These are phyloP conservation scores for Coemansia sp. DNA, from an alignment of 192 early-diverging fungal species.

Conservation along the genomic window DNA sequence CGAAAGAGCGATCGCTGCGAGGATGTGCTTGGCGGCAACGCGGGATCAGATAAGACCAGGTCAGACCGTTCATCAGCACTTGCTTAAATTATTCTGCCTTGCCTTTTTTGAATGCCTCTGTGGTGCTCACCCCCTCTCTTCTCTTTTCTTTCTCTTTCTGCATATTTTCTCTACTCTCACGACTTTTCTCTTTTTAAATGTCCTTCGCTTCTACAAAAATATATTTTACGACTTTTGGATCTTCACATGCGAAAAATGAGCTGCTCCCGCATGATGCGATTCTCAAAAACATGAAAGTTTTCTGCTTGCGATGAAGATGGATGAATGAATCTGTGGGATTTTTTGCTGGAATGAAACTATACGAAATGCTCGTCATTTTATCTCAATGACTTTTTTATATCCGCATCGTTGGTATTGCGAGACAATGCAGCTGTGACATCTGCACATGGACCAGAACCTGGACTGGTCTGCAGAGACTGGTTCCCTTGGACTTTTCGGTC, in stretches of 20 bases:
- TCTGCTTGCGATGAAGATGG: too few species aligned
- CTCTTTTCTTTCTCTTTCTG: not conserved
- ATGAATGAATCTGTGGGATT: too few species aligned
- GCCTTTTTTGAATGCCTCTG: too few species aligned
- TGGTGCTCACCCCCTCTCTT: not conserved
- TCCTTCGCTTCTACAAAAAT: too few species aligned
- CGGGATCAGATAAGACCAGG: too few species aligned
- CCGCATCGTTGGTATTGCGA: slow-evolving; percentile 16
- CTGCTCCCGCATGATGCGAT: too few species aligned
- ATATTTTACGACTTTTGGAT: too few species aligned
- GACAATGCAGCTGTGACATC: slow-evolving; percentile 46
- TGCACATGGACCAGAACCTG: slow-evolving; percentile 44
- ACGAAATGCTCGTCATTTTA: not conserved
- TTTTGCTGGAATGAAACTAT: not conserved
- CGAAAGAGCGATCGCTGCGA: too few species aligned
- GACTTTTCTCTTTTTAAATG: not conserved
- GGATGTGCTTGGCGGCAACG: not conserved
- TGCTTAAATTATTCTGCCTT: too few species aligned
- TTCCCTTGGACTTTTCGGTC: slow-evolving; percentile 26
- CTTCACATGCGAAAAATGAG: too few species aligned
- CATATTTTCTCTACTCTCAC: not conserved
- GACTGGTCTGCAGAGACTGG: slow-evolving; percentile 16
- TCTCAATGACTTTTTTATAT: not conserved
- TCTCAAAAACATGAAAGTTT: too few species aligned
- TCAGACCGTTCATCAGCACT: too few species aligned